Evolutionary conservation across 768 basidiomycete genomes (phyloP).

Genomic region (Naganishia friedmannii): DNA sequence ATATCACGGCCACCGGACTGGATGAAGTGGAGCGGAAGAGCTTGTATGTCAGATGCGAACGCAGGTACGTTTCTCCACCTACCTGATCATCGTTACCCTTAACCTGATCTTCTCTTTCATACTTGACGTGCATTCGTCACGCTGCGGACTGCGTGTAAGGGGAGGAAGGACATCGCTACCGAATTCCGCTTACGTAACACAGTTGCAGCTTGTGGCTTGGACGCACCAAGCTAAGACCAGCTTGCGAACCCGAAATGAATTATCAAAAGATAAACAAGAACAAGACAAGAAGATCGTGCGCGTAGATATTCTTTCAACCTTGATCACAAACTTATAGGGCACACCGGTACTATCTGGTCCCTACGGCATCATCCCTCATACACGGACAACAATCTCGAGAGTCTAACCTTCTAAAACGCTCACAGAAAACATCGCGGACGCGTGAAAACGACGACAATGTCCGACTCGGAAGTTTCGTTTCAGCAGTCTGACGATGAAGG

Average conservation of each 20-base stretch:
- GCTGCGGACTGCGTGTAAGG: conserved; percentile 4
- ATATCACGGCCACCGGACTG: too few species aligned
- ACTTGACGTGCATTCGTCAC: conserved; percentile 14
- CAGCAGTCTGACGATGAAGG: conserved; percentile 24
- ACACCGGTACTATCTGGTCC: background rate
- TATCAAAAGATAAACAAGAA: conserved; percentile 4
- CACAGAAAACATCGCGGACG: too few species aligned
- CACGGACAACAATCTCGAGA: background rate
- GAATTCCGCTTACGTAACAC: too few species aligned
- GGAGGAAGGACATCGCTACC: too few species aligned
- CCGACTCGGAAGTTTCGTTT: conserved; percentile 19
- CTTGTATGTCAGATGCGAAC: background rate
- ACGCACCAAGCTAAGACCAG: too few species aligned
- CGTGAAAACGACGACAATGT: conserved; percentile 9
- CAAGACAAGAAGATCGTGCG: background rate
- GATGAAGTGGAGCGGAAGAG: background rate
- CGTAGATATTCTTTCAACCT: conserved; percentile 18
- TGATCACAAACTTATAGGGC: background rate
- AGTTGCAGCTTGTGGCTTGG: too few species aligned
- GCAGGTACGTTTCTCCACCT: too few species aligned
- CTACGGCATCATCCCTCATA: background rate
- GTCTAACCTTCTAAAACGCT: too few species aligned
- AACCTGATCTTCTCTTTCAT: background rate
- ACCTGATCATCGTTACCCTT: too few species aligned
- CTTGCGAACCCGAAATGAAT: too few species aligned